Percentiles rank a stretch among this genome's conserved stretches.
Conservation (phyloP, 192 early-diverging fungal species). For the Glomus cerebriforme region DNA sequence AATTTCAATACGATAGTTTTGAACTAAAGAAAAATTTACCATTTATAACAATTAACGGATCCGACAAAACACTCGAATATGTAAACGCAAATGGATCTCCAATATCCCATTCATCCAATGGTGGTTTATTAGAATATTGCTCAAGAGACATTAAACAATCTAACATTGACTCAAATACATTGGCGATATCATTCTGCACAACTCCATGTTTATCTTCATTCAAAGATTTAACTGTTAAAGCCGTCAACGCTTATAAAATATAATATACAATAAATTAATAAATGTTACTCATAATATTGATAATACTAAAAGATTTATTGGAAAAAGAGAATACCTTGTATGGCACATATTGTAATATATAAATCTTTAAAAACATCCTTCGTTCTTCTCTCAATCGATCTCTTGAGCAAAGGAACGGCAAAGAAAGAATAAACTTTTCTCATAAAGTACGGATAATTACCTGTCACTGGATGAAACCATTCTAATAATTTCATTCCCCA, state of each 20-base stretch:
- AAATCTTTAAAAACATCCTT: slow-evolving; percentile 16
- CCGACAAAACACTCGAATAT: slow-evolving; percentile 1
- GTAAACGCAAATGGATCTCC: neutral
- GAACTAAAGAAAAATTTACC: neutral
- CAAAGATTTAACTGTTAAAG: slow-evolving; percentile 33
- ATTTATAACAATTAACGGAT: slow-evolving; percentile 1
- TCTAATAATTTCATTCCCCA: slow-evolving; percentile 17
- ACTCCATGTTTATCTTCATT: slow-evolving; percentile 41
- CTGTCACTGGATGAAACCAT: slow-evolving; percentile 4
- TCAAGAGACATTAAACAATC: slow-evolving; percentile 40
- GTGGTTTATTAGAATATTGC: slow-evolving; percentile 22
- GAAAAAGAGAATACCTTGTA: neutral
- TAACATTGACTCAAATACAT: slow-evolving; percentile 40
- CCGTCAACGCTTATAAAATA: neutral
- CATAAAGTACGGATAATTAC: neutral
- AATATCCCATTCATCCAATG: slow-evolving; percentile 12
- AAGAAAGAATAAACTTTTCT: neutral
- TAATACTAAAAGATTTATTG: neutral
- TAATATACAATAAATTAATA: neutral
- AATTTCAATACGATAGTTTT: too few relatives aligned
- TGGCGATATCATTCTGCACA: slow-evolving; percentile 43
- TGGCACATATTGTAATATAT: slow-evolving; percentile 7
- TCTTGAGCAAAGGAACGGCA: neutral
- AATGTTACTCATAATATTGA: neutral
- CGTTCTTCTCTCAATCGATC: slow-evolving; percentile 4